Evolutionary conservation across 768 basidiomycete genomes (phyloP).

Genomic region (Naematelia aurantialba): DNA sequence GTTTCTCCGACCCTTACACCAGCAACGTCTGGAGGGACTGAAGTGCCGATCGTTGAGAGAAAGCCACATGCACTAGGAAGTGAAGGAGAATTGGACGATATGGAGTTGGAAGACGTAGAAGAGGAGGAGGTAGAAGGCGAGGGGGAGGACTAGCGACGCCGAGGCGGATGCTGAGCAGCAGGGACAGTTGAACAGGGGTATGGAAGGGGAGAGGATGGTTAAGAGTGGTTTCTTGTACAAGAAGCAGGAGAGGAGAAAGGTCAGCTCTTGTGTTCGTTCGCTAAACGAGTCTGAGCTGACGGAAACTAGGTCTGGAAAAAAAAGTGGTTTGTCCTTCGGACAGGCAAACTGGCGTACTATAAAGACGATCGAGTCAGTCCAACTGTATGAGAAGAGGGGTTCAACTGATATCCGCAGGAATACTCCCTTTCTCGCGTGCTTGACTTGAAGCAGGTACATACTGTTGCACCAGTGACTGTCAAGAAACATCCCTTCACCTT

Average conservation of each 20-base stretch:
- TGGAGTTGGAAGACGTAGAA: constrained; percentile 47
- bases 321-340: constrained; percentile 93
- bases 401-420: constrained; percentile 54
- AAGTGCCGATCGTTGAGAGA: constrained; percentile 31
- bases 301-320: constrained; percentile 87
- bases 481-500: constrained; percentile 88
- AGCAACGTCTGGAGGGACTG: constrained; percentile 19
- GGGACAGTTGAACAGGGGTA: constrained; percentile 41
- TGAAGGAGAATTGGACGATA: constrained; percentile 23
- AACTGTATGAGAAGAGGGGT: not conserved
- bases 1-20: constrained; percentile 25
- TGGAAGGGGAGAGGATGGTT: constrained; percentile 58
- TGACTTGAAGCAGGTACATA: constrained; percentile 81
- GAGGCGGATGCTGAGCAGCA: constrained; percentile 29
- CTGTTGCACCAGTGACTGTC: constrained; percentile 77
- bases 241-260: constrained; percentile 96
- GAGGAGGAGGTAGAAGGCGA: constrained; percentile 35
- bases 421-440: constrained; percentile 86
- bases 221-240: constrained; percentile 95
- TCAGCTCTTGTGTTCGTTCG: constrained; percentile 52
- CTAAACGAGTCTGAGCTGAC: constrained; percentile 1
- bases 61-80: constrained; percentile 8
- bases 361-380: constrained; percentile 68
- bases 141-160: constrained; percentile 26
- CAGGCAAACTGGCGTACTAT: constrained; percentile 92